A percentile compares a stretch with the other conserved stretches of the same genome.
Evolutionary conservation across 805 yeast genomes (phyloP).

Genomic region (Myxozyma lipomycoides): DNA sequence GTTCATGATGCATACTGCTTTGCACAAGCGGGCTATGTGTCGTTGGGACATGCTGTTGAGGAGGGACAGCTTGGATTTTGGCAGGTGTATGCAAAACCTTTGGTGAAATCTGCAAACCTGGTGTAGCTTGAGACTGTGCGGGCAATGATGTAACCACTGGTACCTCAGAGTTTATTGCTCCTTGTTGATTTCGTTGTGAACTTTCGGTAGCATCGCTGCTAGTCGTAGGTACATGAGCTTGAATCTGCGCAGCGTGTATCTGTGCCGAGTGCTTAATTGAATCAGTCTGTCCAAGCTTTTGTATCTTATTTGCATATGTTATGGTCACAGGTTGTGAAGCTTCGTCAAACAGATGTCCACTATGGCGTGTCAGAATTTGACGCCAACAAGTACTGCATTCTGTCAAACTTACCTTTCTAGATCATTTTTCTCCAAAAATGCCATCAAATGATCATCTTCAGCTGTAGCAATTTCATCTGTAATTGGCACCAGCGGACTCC

Average conservation of each 20-base stretch:
- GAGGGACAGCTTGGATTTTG: too few species aligned
- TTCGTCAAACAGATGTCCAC: slow-evolving; percentile 34
- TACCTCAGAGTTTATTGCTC: too few species aligned
- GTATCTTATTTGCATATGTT: slow-evolving; percentile 8
- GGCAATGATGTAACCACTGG: too few species aligned
- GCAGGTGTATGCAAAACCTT: too few species aligned
- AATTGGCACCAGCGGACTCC: slow-evolving; percentile 46
- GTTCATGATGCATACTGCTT: slow-evolving; percentile 37
- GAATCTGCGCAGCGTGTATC: too few species aligned
- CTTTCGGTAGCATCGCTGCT: too few species aligned
- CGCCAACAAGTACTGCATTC: slow-evolving; percentile 43
- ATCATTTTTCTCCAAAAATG: slow-evolving; percentile 52
- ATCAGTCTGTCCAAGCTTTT: slow-evolving; percentile 4
- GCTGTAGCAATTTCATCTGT: slow-evolving; percentile 40
- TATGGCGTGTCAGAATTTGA: slow-evolving; percentile 13
- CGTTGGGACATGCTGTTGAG: not conserved
- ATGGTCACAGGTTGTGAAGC: slow-evolving; percentile 35
- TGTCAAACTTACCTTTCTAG: slow-evolving; percentile 48
- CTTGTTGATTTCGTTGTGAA: slow-evolving; percentile 1
- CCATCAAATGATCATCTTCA: slow-evolving; percentile 42
- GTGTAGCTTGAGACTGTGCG: too few species aligned
- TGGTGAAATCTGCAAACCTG: too few species aligned
- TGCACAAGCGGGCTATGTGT: not conserved
- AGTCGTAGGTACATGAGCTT: too few species aligned
- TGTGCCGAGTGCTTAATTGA: slow-evolving; percentile 2